phyloP scores from a whole-genome alignment of 2,329 filamentous ascomycete genomes.

The Cladosporium phlei region DNA sequence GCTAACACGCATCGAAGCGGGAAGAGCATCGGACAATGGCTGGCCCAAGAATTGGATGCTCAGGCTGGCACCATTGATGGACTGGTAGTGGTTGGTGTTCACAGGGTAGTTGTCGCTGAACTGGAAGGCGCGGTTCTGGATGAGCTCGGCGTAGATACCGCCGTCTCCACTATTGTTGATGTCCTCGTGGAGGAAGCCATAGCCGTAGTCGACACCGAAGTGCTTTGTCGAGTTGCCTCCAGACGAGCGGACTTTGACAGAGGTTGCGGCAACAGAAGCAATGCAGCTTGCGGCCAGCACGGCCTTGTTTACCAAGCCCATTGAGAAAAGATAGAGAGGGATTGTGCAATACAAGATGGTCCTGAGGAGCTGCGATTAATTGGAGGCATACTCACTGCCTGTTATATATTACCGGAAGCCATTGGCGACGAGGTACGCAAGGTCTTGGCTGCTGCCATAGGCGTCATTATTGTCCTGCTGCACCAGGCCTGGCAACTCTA shows the following conservation, averaged over 20 bases:
- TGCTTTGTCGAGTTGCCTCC: slow-evolving; percentile 18
- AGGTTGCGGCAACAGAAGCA: slow-evolving; percentile 16
- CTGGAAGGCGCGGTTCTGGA: slow-evolving; percentile 68
- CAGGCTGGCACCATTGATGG: slow-evolving; percentile 21
- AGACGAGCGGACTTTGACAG: slow-evolving; percentile 23
- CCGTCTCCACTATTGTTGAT: slow-evolving; percentile 62
- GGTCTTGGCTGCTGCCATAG: slow-evolving; percentile 3
- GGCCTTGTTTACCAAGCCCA: slow-evolving; percentile 13
- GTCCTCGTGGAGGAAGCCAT: slow-evolving; percentile 21
- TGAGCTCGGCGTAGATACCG: slow-evolving; percentile 66
- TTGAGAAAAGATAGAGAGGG: background rate
- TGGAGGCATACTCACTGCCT: background rate
- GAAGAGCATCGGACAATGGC: slow-evolving; percentile 24
- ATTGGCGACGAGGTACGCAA: slow-evolving; percentile 5
- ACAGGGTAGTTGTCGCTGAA: slow-evolving; percentile 21
- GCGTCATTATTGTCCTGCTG: slow-evolving; percentile 3
- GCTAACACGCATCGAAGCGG: slow-evolving; percentile 24
- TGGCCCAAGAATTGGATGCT: slow-evolving; percentile 19
- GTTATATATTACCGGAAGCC: slow-evolving; percentile 6
- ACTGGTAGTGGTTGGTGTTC: slow-evolving; percentile 16
- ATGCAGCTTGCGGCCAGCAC: slow-evolving; percentile 16
- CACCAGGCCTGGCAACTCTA: slow-evolving; percentile 8
- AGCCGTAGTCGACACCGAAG: slow-evolving; percentile 12
- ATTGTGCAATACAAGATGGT: background rate
- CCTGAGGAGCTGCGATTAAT: background rate